Evolutionary conservation across 345 rosid species (phyloP).

Genomic region (Raphanus raphanistrum): DNA sequence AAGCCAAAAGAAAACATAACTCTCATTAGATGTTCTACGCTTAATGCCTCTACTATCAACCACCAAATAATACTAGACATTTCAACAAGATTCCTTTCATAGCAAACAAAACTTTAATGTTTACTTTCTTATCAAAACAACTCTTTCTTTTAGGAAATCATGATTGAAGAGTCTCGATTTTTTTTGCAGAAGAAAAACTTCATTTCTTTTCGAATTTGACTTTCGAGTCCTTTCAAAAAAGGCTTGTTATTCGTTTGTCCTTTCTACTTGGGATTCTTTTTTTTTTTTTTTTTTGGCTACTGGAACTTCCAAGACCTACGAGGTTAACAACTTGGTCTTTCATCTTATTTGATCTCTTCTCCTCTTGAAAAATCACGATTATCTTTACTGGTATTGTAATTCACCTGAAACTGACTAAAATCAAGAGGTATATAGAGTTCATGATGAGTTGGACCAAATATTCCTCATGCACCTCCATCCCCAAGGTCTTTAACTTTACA

Average conservation of each 20-base stretch:
- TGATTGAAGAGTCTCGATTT: neutral
- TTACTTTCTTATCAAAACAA: neutral
- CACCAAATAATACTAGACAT: neutral
- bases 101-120: neutral
- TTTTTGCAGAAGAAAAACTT: neutral
- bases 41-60: neutral
- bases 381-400: neutral
- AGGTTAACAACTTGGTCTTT: too few relatives aligned
- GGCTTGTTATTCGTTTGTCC: neutral
- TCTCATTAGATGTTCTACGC: neutral
- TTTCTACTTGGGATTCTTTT: too few relatives aligned
- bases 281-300: too few relatives aligned
- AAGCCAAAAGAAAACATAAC: neutral
- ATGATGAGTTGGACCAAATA: neutral
- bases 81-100: slow-evolving; percentile 4
- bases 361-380: too few relatives aligned
- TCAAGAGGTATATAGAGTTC: neutral
- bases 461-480: neutral
- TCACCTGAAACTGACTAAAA: neutral
- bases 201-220: too few relatives aligned
- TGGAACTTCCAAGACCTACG: neutral
- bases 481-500: neutral
- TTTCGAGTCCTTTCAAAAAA: too few relatives aligned
- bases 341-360: too few relatives aligned
- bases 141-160: too few relatives aligned